Evolutionary conservation across 202 grass and related monocot genomes (phyloP).

Genomic region (Carex sylvatica): DNA sequence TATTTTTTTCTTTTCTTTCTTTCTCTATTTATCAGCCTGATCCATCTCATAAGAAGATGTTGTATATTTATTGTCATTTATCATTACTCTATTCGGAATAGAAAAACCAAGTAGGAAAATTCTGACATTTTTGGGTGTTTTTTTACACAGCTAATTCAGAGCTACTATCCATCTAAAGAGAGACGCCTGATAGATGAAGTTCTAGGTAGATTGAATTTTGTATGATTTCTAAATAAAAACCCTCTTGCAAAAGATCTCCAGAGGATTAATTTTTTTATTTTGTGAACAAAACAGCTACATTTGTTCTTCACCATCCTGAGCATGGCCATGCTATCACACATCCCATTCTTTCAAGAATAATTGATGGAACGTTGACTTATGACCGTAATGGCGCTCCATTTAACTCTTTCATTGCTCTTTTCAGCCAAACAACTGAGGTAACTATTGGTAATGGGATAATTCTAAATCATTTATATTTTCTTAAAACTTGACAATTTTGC

Average conservation of each 20-base stretch:
- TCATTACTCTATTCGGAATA: background rate
- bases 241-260: conserved; percentile 3
- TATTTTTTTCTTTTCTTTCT: background rate
- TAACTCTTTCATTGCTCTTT: conserved; percentile 89
- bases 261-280: conserved; percentile 16
- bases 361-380: conserved; percentile 86
- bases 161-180: conserved; percentile 87
- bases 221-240: background rate
- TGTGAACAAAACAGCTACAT: conserved; percentile 60
- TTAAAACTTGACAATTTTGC: background rate
- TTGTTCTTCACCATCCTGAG: conserved; percentile 96
- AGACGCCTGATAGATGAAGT: conserved; percentile 91
- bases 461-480: conserved; percentile 8
- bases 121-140: conserved; percentile 18
- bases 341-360: conserved; percentile 98
- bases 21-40: background rate
- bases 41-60: background rate
- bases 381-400: conserved; percentile 72
- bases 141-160: conserved; percentile 85
- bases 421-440: conserved; percentile 94
- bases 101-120: background rate
- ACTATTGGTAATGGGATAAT: conserved; percentile 16
- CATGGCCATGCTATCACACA: conserved; percentile 96
- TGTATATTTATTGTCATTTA: background rate
- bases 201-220: conserved; percentile 66